phyloP scores from a whole-genome alignment of 257 asterid species.

The Ilex aquifolium region DNA sequence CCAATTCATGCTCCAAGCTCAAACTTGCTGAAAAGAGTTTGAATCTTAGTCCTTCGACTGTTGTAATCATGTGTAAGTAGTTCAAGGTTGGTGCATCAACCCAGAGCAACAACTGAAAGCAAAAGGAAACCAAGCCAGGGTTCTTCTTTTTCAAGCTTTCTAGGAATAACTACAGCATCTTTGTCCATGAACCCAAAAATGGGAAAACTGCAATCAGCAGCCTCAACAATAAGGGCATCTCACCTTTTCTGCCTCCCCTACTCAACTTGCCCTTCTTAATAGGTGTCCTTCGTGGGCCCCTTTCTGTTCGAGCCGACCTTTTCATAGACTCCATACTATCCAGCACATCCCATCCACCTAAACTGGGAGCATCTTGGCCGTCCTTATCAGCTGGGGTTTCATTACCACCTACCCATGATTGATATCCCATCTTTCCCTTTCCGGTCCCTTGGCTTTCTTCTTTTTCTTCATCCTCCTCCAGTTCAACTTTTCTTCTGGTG shows the following conservation, averaged over 20 bases:
- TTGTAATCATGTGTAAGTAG: too few relatives aligned
- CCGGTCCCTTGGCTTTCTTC: conserved; percentile 12
- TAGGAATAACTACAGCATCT: conserved; percentile 23
- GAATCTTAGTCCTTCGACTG: too few relatives aligned
- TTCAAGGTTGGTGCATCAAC: too few relatives aligned
- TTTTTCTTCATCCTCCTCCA: conserved; percentile 11
- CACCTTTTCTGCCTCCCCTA: conserved; percentile 15
- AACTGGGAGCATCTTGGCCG: conserved; percentile 19
- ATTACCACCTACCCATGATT: conserved; percentile 36
- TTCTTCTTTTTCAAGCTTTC: too few relatives aligned
- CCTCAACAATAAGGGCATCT: conserved; percentile 54
- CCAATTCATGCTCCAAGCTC: too few relatives aligned
- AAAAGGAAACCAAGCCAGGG: too few relatives aligned
- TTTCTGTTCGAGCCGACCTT: conserved; percentile 17
- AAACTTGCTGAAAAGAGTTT: too few relatives aligned
- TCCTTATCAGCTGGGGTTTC: conserved; percentile 16
- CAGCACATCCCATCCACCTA: conserved; percentile 85
- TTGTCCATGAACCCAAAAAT: conserved; percentile 59
- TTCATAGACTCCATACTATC: conserved; percentile 25
- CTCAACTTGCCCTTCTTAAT: conserved; percentile 22
- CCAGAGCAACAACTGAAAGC: too few relatives aligned
- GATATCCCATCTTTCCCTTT: conserved; percentile 33
- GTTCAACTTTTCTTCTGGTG: conserved; percentile 25
- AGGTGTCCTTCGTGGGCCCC: conserved; percentile 21
- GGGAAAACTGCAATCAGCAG: conserved; percentile 58